These are phyloP conservation scores for Ustilago vetiveriae DNA, from an alignment of 1,284 basidiomycete genomes.

Conservation along the genomic window DNA sequence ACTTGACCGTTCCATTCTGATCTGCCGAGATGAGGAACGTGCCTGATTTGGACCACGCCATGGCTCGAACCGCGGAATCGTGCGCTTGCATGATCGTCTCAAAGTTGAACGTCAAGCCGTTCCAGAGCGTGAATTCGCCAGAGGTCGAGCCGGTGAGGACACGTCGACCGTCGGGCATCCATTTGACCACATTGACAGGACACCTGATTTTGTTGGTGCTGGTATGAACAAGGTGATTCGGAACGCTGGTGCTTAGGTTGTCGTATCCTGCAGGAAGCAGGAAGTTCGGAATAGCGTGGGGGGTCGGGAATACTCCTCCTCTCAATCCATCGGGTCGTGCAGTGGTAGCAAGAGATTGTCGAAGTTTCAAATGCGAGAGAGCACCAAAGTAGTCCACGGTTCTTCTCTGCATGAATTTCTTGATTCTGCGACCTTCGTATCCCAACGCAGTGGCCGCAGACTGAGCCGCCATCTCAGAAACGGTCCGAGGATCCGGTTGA, in stretches of 20 bases:
- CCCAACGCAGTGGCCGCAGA: slow-evolving; percentile 64
- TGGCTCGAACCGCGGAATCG: slow-evolving; percentile 88
- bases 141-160: slow-evolving; percentile 93
- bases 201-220: slow-evolving; percentile 98
- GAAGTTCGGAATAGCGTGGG: slow-evolving; percentile 69
- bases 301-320: slow-evolving; percentile 45
- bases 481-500: slow-evolving; percentile 77
- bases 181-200: slow-evolving; percentile 93
- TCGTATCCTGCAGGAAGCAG: slow-evolving; percentile 90
- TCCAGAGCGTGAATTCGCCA: slow-evolving; percentile 99
- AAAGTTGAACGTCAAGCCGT: slow-evolving; percentile 98
- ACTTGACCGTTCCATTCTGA: slow-evolving; percentile 93
- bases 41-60: slow-evolving; percentile 90
- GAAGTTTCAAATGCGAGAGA: slow-evolving; percentile 77
- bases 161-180: slow-evolving; percentile 93
- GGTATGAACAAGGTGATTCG: slow-evolving; percentile 95
- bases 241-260: slow-evolving; percentile 86
- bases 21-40: slow-evolving; percentile 90
- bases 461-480: slow-evolving; percentile 79
- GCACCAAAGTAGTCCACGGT: slow-evolving; percentile 94
- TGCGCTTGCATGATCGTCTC: slow-evolving; percentile 98
- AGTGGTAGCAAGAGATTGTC: slow-evolving; percentile 7
- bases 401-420: slow-evolving; percentile 88
- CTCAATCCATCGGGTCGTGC: slow-evolving; percentile 12
- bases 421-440: slow-evolving; percentile 77